phyloP scores from a whole-genome alignment of 805 yeast species.

The Vanderwaltozyma polyspora region DNA sequence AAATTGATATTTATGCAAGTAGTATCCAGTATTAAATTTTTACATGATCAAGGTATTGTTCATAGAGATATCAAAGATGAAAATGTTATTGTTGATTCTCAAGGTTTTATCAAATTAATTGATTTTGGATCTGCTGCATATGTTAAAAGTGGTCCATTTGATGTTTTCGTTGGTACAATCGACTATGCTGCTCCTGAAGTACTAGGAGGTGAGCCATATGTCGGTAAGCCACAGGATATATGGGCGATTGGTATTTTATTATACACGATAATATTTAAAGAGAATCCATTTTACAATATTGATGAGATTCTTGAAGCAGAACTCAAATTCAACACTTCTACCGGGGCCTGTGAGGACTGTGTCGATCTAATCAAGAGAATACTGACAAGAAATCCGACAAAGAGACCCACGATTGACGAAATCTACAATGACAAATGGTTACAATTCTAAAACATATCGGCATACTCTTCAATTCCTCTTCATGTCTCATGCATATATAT shows the following conservation, averaged over 20 bases:
- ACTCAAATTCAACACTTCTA: slow-evolving; percentile 37
- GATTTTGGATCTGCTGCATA: slow-evolving; percentile 96
- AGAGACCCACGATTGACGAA: slow-evolving; percentile 66
- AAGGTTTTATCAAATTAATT: slow-evolving; percentile 72
- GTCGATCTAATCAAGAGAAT: slow-evolving; percentile 51
- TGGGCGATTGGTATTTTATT: slow-evolving; percentile 93
- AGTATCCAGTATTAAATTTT: slow-evolving; percentile 64
- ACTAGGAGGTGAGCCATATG: slow-evolving; percentile 74
- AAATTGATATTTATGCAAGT: slow-evolving; percentile 69
- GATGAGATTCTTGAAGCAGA: slow-evolving; percentile 94
- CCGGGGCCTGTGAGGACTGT: slow-evolving; percentile 44
- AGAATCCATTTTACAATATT: slow-evolving; percentile 89
- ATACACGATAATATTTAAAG: slow-evolving; percentile 83
- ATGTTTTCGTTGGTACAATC: slow-evolving; percentile 93
- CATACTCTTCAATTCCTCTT: too few species aligned
- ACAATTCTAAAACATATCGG: slow-evolving; percentile 1
- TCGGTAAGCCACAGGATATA: slow-evolving; percentile 89
- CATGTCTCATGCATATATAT: too few species aligned
- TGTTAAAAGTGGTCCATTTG: slow-evolving; percentile 84
- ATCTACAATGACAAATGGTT: slow-evolving; percentile 68
- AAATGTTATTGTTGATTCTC: slow-evolving; percentile 75
- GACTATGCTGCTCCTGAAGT: slow-evolving; percentile 98
- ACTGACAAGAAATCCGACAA: slow-evolving; percentile 51
- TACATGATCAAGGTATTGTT: slow-evolving; percentile 77
- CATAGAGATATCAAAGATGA: slow-evolving; percentile 96